Evolutionary conservation across 495 filamentous ascomycete species (phyloP).

Genomic region (Cairneyella variabilis): DNA sequence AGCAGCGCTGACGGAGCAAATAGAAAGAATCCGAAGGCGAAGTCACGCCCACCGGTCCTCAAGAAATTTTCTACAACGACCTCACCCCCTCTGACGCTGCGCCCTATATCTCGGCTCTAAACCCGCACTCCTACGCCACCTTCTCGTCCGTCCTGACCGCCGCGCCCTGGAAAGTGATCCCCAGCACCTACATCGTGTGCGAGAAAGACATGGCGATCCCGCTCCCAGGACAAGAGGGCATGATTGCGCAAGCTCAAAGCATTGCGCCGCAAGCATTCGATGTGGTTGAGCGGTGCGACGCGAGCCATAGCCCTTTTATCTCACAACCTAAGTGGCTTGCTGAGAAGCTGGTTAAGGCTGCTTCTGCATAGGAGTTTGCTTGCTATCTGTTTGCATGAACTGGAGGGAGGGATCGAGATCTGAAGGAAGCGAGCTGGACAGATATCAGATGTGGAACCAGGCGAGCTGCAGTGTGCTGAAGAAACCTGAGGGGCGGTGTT

Average conservation of each 20-base stretch:
- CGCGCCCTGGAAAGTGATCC: constrained; percentile 16
- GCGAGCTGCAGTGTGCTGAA: too few species aligned
- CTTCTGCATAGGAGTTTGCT: too few species aligned
- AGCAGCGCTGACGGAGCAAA: not conserved
- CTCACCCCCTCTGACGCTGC: constrained; percentile 4
- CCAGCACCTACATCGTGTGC: constrained; percentile 19
- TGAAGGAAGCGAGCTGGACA: too few species aligned
- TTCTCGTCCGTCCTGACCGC: constrained; percentile 12
- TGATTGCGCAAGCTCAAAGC: constrained; percentile 11
- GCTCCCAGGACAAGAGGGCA: constrained; percentile 19
- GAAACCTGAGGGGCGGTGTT: too few species aligned
- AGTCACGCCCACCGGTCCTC: constrained; percentile 1
- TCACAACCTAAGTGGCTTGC: constrained; percentile 28
- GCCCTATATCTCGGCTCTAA: constrained; percentile 7
- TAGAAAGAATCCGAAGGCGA: constrained; percentile 4
- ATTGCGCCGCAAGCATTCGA: constrained; percentile 10
- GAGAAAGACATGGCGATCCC: constrained; percentile 28
- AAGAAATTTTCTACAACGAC: constrained; percentile 24
- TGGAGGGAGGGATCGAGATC: too few species aligned
- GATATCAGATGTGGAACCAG: too few species aligned
- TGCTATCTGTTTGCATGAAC: too few species aligned
- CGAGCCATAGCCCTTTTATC: constrained; percentile 32
- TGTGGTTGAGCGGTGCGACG: constrained; percentile 26
- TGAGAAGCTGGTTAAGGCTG: constrained; percentile 17
- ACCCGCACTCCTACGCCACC: constrained; percentile 12